Conservation (phyloP, 164 flowering plant species). For the Magnolia officinalis region DNA sequence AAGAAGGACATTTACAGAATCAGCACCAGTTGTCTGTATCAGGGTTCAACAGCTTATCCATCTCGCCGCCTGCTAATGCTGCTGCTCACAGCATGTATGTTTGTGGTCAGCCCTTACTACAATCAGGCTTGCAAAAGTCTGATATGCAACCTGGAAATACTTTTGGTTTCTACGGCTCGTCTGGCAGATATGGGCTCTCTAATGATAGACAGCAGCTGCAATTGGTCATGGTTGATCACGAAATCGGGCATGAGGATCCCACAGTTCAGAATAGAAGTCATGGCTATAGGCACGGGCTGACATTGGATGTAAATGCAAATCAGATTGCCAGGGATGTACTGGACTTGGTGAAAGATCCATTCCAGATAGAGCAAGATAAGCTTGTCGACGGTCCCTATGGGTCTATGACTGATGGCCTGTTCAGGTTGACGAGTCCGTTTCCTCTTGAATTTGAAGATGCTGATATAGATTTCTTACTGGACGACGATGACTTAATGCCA, state of each 20-base stretch:
- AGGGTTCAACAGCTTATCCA: slow-evolving; percentile 25
- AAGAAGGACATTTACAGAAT: slow-evolving; percentile 27
- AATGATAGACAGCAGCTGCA: slow-evolving; percentile 27
- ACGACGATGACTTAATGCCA: slow-evolving; percentile 36
- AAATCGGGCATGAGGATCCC: slow-evolving; percentile 25
- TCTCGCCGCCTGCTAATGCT: slow-evolving; percentile 23
- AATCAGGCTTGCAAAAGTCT: slow-evolving; percentile 31
- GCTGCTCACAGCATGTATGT: slow-evolving; percentile 40
- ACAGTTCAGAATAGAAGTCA: slow-evolving; percentile 13
- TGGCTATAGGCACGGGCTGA: slow-evolving; percentile 10
- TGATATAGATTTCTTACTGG: slow-evolving; percentile 29
- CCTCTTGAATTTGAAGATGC: slow-evolving; percentile 29
- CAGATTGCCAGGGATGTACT: slow-evolving; percentile 31
- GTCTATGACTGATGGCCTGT: slow-evolving; percentile 38
- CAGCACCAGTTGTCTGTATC: slow-evolving; percentile 24
- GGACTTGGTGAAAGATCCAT: slow-evolving; percentile 38
- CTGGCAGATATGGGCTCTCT: slow-evolving; percentile 26
- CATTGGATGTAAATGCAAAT: slow-evolving; percentile 24
- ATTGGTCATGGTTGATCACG: slow-evolving; percentile 23
- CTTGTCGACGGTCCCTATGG: slow-evolving; percentile 37
- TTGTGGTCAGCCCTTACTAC: slow-evolving; percentile 38
- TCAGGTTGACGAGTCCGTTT: slow-evolving; percentile 38
- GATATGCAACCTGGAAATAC: slow-evolving; percentile 28
- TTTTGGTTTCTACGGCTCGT: slow-evolving; percentile 27
- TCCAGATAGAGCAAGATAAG: slow-evolving; percentile 31